Evolutionary conservation across 495 filamentous ascomycete genomes (phyloP).

Genomic region (Collariella sp.): DNA sequence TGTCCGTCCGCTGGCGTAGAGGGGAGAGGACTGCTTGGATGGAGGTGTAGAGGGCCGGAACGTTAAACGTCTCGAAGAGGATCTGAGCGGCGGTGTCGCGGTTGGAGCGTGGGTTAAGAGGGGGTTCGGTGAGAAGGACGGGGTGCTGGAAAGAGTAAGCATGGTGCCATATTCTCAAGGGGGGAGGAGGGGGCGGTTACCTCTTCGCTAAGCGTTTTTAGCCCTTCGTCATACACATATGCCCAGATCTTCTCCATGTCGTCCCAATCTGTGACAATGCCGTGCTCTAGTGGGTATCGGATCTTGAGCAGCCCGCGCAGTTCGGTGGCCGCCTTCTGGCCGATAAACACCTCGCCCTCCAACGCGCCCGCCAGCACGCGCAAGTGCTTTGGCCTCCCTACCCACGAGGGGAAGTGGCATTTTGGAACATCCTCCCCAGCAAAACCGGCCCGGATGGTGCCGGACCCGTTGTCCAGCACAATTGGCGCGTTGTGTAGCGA

Average conservation of each 20-base stretch:
- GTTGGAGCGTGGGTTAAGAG: constrained; percentile 91
- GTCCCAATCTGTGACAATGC: constrained; percentile 98
- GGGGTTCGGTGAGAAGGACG: constrained; percentile 92
- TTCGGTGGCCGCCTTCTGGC: constrained; percentile 78
- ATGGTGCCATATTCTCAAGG: background rate
- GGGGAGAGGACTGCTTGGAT: constrained; percentile 94
- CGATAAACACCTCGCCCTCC: constrained; percentile 97
- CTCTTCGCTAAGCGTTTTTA: constrained; percentile 96
- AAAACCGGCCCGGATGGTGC: constrained; percentile 94
- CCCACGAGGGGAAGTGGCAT: constrained; percentile 96
- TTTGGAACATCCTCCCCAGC: constrained; percentile 93
- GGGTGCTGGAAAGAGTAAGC: constrained; percentile 56
- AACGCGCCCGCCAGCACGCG: constrained; percentile 90
- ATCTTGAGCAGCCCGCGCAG: constrained; percentile 91
- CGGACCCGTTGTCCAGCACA: constrained; percentile 97
- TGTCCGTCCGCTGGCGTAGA: constrained; percentile 93
- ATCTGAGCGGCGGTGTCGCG: constrained; percentile 96
- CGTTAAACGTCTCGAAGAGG: constrained; percentile 98
- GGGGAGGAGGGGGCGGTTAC: constrained; percentile 31
- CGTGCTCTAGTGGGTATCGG: constrained; percentile 90
- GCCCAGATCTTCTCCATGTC: constrained; percentile 99
- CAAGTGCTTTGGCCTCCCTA: constrained; percentile 94
- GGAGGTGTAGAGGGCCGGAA: constrained; percentile 89
- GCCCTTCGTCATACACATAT: constrained; percentile 51
- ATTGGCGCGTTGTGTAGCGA: constrained; percentile 93